A percentile compares a stretch with the other conserved stretches of the same genome.
phyloP scores from a whole-genome alignment of 2,329 filamentous ascomycete species.

The Colletotrichum siamense region DNA sequence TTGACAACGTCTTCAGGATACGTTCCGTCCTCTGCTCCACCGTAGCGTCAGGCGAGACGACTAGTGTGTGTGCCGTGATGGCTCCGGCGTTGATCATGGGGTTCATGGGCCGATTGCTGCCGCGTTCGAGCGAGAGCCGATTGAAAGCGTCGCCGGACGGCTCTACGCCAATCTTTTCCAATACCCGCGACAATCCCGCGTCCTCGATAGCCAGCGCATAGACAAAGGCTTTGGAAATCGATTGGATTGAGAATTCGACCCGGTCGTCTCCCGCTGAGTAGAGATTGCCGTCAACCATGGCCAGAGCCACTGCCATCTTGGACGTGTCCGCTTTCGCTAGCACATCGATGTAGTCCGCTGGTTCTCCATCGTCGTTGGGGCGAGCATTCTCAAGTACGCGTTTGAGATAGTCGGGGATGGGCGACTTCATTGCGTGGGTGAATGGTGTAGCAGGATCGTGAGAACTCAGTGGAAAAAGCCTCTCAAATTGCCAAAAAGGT shows the following conservation, averaged over 20 bases:
- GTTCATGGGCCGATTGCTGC: conserved; percentile 37
- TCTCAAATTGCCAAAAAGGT: background rate
- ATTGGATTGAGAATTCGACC: conserved; percentile 46
- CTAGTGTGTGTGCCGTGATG: conserved; percentile 37
- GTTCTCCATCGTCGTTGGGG: conserved; percentile 31
- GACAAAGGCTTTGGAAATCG: conserved; percentile 45
- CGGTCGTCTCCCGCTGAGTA: conserved; percentile 44
- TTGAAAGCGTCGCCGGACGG: conserved; percentile 45
- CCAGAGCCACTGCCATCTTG: conserved; percentile 41
- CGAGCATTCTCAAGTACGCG: conserved; percentile 36
- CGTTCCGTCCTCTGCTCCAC: conserved; percentile 38
- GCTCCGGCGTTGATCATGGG: conserved; percentile 42
- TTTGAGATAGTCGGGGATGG: conserved; percentile 38
- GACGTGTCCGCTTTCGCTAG: conserved; percentile 43
- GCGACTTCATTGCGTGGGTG: conserved; percentile 33
- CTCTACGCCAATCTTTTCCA: conserved; percentile 45
- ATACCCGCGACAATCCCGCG: conserved; percentile 35
- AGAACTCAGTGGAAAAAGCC: background rate
- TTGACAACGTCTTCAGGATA: conserved; percentile 38
- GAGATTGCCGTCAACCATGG: conserved; percentile 43
- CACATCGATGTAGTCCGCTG: conserved; percentile 42
- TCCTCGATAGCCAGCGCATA: conserved; percentile 46
- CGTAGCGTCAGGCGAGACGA: conserved; percentile 33
- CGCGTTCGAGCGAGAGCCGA: conserved; percentile 33
- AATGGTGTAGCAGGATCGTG: background rate